Evolutionary conservation across 768 basidiomycete genomes (phyloP).

Genomic region (Lenzites betulinus): DNA sequence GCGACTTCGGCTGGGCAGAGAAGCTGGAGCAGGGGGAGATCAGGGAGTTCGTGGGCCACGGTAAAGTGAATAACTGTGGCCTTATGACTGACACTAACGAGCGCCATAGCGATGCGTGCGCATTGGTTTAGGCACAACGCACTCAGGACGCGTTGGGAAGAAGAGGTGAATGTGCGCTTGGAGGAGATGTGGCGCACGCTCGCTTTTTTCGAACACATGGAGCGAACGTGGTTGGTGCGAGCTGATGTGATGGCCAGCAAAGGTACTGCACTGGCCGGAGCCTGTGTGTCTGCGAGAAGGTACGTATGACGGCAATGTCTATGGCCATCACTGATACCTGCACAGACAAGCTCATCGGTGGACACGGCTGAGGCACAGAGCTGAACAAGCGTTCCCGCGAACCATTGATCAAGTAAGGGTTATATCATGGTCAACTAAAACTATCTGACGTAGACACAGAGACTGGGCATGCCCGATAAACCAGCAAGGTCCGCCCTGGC

Average conservation of each 20-base stretch:
- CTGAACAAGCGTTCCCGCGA: background rate
- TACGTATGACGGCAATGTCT: no score
- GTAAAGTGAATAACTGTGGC: no score
- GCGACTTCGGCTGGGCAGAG: background rate
- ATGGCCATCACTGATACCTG: no score
- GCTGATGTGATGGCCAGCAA: no score
- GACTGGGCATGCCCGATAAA: no score
- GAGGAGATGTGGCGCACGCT: conserved; percentile 7
- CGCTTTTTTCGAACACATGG: background rate
- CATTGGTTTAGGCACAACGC: conserved; percentile 8
- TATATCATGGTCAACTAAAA: no score
- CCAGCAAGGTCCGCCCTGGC: no score
- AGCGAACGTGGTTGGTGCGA: background rate
- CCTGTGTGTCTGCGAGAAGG: no score
- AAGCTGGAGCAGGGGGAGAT: background rate
- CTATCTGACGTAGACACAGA: no score
- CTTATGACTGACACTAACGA: no score
- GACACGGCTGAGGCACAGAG: background rate
- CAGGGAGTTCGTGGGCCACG: background rate
- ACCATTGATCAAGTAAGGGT: background rate
- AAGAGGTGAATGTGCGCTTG: background rate
- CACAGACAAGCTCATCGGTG: background rate
- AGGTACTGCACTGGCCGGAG: no score
- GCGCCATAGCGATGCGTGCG: background rate
- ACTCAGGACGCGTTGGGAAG: background rate